Evolutionary conservation across 1,139 yeast species (phyloP).

Genomic region (Saccharomycopsis hybrid): DNA sequence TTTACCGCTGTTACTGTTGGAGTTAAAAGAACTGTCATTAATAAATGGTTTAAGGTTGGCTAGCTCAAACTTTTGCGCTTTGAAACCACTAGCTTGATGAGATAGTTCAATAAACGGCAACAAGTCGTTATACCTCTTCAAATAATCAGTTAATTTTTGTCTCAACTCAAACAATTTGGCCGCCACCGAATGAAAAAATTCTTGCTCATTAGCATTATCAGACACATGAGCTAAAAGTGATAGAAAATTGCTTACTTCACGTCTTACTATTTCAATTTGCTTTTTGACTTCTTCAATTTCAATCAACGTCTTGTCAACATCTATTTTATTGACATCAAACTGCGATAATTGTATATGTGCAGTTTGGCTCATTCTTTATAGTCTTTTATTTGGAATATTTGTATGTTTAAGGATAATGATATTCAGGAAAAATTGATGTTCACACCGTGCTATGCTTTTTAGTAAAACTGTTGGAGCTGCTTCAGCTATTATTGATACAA

Average conservation of each 20-base stretch:
- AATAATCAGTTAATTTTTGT: constrained; percentile 8
- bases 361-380: constrained; percentile 6
- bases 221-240: constrained; percentile 13
- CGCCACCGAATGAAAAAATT: constrained; percentile 11
- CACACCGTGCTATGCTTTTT: neutral
- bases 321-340: constrained; percentile 13
- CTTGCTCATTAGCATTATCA: constrained; percentile 5
- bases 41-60: constrained; percentile 14
- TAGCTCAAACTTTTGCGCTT: constrained; percentile 15
- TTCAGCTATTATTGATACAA: too few species aligned
- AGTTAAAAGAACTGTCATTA: constrained; percentile 1
- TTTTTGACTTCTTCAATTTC: constrained; percentile 14
- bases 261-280: constrained; percentile 18
- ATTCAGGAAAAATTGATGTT: neutral
- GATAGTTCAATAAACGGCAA: constrained; percentile 19
- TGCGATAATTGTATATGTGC: constrained; percentile 7
- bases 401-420: neutral
- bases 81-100: constrained; percentile 18
- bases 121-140: constrained; percentile 16
- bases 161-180: constrained; percentile 16
- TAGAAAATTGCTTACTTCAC: constrained; percentile 17
- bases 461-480: neutral
- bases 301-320: constrained; percentile 12
- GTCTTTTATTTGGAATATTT: neutral
- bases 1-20: neutral